phyloP scores from a whole-genome alignment of 306 rosid genomes.

The Gleditsia sinensis region DNA sequence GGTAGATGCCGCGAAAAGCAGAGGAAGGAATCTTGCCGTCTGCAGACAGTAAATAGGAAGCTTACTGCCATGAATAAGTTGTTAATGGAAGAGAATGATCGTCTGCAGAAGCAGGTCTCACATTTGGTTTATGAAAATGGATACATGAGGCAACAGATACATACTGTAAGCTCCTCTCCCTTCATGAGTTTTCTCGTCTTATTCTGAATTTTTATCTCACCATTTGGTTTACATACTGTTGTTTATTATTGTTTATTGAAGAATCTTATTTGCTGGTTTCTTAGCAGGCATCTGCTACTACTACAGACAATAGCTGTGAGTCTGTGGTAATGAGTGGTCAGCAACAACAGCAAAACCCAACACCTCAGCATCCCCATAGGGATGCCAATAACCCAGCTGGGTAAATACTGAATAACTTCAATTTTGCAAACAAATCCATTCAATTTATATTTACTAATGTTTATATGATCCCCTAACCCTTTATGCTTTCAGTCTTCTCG shows the following conservation, averaged over 20 bases:
- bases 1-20: slow-evolving; percentile 96
- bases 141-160: slow-evolving; percentile 77
- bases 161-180: slow-evolving; percentile 51
- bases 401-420: slow-evolving; percentile 47
- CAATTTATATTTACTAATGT: not conserved
- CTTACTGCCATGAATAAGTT: slow-evolving; percentile 88
- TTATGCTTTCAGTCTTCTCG: slow-evolving; percentile 65
- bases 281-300: slow-evolving; percentile 72
- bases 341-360: slow-evolving; percentile 96
- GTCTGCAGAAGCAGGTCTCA: slow-evolving; percentile 96
- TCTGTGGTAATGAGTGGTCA: slow-evolving; percentile 99
- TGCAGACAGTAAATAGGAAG: slow-evolving; percentile 90
- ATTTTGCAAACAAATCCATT: not conserved
- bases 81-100: slow-evolving; percentile 98
- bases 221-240: not conserved
- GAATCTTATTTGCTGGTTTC: slow-evolving; percentile 3
- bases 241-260: not conserved
- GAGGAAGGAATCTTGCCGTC: slow-evolving; percentile 89
- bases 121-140: slow-evolving; percentile 95
- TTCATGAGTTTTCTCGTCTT: not conserved
- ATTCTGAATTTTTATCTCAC: not conserved
- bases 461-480: not conserved
- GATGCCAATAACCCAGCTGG: slow-evolving; percentile 99
- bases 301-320: slow-evolving; percentile 99
- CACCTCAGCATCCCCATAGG: slow-evolving; percentile 87